These are phyloP conservation scores for Asclepias syriaca DNA, from an alignment of 257 asterid species.

Conservation along the genomic window DNA sequence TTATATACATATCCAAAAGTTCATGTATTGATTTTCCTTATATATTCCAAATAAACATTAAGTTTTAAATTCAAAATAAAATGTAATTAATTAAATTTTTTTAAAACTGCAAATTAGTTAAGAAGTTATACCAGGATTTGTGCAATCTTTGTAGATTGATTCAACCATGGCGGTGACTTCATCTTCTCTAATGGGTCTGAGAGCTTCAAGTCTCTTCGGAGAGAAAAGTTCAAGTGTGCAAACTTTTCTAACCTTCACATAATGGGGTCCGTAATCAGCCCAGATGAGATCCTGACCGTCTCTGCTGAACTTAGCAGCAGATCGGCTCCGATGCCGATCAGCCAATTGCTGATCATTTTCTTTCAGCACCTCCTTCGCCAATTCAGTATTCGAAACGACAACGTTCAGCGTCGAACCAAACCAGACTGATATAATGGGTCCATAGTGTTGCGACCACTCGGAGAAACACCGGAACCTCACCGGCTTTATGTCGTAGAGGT, in stretches of 20 bases:
- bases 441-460: slow-evolving; percentile 67
- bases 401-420: slow-evolving; percentile 69
- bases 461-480: slow-evolving; percentile 79
- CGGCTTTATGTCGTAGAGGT: slow-evolving; percentile 72
- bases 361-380: slow-evolving; percentile 64
- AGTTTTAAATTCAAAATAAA: no score
- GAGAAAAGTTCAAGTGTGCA: slow-evolving; percentile 83
- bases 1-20: no score
- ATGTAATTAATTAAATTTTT: no score
- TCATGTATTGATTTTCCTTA: no score
- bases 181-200: slow-evolving; percentile 81
- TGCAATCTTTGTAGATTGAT: slow-evolving; percentile 46
- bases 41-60: no score
- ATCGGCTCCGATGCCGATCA: slow-evolving; percentile 64
- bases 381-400: slow-evolving; percentile 50
- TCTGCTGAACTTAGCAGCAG: slow-evolving; percentile 72
- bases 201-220: slow-evolving; percentile 58
- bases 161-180: slow-evolving; percentile 79
- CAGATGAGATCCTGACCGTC: slow-evolving; percentile 81
- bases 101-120: no score
- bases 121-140: slow-evolving; percentile 44
- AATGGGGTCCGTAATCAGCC: slow-evolving; percentile 91
- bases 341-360: slow-evolving; percentile 87
- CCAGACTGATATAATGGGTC: slow-evolving; percentile 76
- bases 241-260: slow-evolving; percentile 72